Conservation (phyloP, 768 basidiomycete species). For the Gloeopeniophorella convolvens region DNA sequence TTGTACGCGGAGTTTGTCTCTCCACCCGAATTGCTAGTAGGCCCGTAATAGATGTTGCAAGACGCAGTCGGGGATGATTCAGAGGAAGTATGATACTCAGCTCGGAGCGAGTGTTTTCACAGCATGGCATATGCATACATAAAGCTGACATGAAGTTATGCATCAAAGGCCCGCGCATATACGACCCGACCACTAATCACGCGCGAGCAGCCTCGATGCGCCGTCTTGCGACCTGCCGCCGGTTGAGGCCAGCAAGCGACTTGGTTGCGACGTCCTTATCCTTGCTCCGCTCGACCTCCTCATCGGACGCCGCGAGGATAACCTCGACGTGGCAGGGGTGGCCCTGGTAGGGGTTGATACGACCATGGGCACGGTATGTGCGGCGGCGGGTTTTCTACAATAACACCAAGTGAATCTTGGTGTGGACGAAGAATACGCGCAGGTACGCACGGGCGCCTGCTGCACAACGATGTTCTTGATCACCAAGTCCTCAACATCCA, state of each 20-base stretch:
- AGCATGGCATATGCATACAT: constrained; percentile 20
- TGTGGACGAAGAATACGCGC: not conserved
- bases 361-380: constrained; percentile 97
- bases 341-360: constrained; percentile 98
- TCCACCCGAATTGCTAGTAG: too few species aligned
- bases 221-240: constrained; percentile 81
- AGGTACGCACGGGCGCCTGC: constrained; percentile 83
- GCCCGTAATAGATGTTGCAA: too few species aligned
- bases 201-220: constrained; percentile 77
- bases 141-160: constrained; percentile 22
- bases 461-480: constrained; percentile 98
- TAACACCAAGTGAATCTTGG: not conserved
- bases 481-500: constrained; percentile 84
- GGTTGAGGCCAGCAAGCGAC: constrained; percentile 64
- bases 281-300: constrained; percentile 87
- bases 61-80: too few species aligned
- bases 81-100: not conserved
- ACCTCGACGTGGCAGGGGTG: constrained; percentile 96
- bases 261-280: constrained; percentile 57
- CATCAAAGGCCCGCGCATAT: constrained; percentile 16
- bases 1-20: too few species aligned
- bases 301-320: constrained; percentile 73
- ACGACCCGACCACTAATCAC: constrained; percentile 32
- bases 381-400: constrained; percentile 95
- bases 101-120: constrained; percentile 7